Evolutionary conservation across 1,139 yeast species (phyloP).

Genomic region (Sugiyamaella xylanicola): DNA sequence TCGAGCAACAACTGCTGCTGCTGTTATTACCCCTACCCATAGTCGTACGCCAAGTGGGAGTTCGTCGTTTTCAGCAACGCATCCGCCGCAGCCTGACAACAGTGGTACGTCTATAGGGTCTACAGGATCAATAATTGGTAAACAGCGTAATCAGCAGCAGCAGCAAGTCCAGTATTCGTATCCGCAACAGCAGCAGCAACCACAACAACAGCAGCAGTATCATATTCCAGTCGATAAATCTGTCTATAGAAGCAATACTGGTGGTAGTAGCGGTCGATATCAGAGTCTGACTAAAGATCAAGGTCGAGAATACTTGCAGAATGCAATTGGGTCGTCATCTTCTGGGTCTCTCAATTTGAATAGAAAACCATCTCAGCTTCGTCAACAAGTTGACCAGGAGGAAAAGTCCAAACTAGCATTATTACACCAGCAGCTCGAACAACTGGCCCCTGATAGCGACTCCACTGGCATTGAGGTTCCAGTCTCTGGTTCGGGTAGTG

Average conservation of each 20-base stretch:
- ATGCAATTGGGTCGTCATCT: background rate
- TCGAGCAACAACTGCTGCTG: no score
- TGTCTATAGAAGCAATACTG: background rate
- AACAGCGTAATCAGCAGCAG: background rate
- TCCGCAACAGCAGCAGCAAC: background rate
- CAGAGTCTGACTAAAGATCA: background rate
- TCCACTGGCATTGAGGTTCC: background rate
- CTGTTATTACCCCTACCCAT: background rate
- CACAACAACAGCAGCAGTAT: background rate
- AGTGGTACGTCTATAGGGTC: background rate
- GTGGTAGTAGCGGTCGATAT: background rate
- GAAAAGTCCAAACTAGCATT: background rate
- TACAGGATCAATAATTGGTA: background rate
- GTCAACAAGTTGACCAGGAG: background rate
- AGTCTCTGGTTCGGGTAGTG: background rate
- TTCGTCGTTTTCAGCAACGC: background rate
- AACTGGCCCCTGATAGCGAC: background rate
- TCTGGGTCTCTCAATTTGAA: background rate
- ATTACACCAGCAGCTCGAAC: background rate
- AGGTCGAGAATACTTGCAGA: background rate
- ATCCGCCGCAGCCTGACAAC: slow-evolving; percentile 1
- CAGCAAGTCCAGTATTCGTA: background rate
- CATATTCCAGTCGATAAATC: background rate
- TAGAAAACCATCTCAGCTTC: background rate
- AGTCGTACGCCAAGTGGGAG: slow-evolving; percentile 6